A percentile compares a stretch with the other conserved stretches of the same genome.
phyloP scores from a whole-genome alignment of 805 yeast genomes.

The Yarrowia sp. region DNA sequence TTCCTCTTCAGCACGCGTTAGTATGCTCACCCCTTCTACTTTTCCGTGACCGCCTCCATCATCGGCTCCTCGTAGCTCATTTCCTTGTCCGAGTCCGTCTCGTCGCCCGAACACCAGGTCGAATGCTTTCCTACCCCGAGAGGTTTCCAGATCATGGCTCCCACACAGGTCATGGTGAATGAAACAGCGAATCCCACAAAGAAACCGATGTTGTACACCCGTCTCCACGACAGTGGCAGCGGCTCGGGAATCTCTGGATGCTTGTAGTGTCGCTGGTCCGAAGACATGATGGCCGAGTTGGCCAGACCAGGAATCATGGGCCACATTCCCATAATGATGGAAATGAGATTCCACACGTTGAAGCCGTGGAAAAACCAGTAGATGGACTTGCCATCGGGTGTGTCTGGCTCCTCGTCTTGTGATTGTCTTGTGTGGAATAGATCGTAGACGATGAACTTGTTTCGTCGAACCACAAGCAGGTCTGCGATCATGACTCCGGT shows the following conservation, averaged over 20 bases:
- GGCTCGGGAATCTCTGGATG: conserved; percentile 32
- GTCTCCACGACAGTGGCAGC: conserved; percentile 24
- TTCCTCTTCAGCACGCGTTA: neutral
- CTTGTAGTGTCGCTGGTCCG: conserved; percentile 17
- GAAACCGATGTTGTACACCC: conserved; percentile 21
- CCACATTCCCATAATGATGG: conserved; percentile 51
- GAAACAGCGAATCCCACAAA: conserved; percentile 29
- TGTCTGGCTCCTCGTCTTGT: neutral
- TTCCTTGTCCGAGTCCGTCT: conserved; percentile 21
- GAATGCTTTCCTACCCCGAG: conserved; percentile 7
- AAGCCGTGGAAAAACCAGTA: conserved; percentile 57
- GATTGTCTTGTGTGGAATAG: conserved; percentile 48
- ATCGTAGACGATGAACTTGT: conserved; percentile 53
- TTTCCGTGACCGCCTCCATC: neutral
- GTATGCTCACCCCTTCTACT: neutral
- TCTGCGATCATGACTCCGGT: conserved; percentile 53
- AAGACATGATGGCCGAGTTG: conserved; percentile 13
- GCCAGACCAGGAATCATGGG: conserved; percentile 45
- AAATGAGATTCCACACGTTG: conserved; percentile 54
- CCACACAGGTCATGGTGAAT: conserved; percentile 10
- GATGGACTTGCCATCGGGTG: conserved; percentile 46
- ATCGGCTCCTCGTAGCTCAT: conserved; percentile 30
- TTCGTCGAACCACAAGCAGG: conserved; percentile 53
- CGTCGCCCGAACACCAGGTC: conserved; percentile 35
- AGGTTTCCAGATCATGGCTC: conserved; percentile 10